phyloP scores from a whole-genome alignment of 306 rosid genomes.

The Pterocarpus macrocarpus region DNA sequence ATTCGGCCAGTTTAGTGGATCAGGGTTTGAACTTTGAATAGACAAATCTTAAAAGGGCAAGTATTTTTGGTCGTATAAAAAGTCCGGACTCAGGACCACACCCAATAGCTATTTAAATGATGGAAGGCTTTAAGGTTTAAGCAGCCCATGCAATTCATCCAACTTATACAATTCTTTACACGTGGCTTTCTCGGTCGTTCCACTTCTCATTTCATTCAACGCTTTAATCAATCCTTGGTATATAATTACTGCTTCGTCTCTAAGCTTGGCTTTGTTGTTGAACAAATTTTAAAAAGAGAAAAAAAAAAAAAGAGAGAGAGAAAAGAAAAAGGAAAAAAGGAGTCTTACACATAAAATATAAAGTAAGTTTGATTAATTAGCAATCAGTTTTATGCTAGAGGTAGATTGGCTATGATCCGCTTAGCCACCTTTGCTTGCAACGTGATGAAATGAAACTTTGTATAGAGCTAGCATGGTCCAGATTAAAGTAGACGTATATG shows the following conservation, averaged over 20 bases:
- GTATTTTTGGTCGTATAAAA: too few relatives aligned
- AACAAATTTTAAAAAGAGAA: background rate
- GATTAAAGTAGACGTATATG: background rate
- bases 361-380: slow-evolving; percentile 4
- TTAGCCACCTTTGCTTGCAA: slow-evolving; percentile 12
- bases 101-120: background rate
- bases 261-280: background rate
- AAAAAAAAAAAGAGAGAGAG: background rate
- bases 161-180: too few relatives aligned
- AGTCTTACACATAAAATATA: background rate
- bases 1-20: background rate
- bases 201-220: background rate
- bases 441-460: slow-evolving; percentile 5
- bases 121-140: background rate
- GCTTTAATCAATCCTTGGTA: background rate
- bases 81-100: background rate
- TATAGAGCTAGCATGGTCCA: slow-evolving; percentile 44
- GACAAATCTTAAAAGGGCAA: too few relatives aligned
- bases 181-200: background rate
- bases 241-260: slow-evolving; percentile 10
- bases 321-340: background rate
- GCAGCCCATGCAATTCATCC: background rate
- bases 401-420: background rate
- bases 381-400: background rate
- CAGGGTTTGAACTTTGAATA: too few relatives aligned